Conservation (phyloP, 164 flowering plant genomes). For the Annona squamosa region DNA sequence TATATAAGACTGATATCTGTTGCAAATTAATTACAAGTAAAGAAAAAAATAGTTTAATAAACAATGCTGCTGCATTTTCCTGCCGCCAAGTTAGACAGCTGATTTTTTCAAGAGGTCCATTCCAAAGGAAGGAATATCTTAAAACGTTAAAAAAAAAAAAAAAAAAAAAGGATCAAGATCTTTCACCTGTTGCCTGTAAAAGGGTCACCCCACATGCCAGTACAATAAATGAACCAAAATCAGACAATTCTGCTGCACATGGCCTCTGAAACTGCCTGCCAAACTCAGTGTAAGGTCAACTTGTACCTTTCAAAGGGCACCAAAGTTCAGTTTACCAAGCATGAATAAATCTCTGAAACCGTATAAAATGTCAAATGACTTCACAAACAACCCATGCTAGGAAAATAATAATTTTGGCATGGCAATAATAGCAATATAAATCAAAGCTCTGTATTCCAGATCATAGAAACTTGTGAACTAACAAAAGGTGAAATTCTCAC, state of each 20-base stretch:
- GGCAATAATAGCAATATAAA: not conserved
- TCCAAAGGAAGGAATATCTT: not conserved
- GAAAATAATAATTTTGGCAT: not conserved
- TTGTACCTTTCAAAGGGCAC: slow-evolving; percentile 15
- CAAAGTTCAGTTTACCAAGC: not conserved
- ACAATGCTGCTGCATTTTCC: not conserved
- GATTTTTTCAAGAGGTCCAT: not conserved
- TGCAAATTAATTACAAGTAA: not conserved
- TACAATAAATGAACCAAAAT: slow-evolving; percentile 73
- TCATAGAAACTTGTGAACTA: not conserved
- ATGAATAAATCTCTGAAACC: not conserved
- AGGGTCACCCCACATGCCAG: slow-evolving; percentile 64
- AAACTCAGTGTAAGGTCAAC: slow-evolving; percentile 38
- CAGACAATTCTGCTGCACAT: slow-evolving; percentile 78
- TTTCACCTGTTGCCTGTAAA: slow-evolving; percentile 63
- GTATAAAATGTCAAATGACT: not conserved
- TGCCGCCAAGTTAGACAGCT: not conserved
- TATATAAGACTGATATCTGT: slow-evolving; percentile 97
- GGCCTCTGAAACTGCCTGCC: slow-evolving; percentile 92
- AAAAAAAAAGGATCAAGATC: not conserved
- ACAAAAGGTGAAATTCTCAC: slow-evolving; percentile 26
- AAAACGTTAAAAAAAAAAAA: not conserved
- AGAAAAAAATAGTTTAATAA: slow-evolving; percentile 3
- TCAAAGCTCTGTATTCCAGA: not conserved
- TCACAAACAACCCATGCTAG: not conserved